Base-by-base conservation (phyloP, 768 basidiomycete species). In the Boletus sp. region DNA sequence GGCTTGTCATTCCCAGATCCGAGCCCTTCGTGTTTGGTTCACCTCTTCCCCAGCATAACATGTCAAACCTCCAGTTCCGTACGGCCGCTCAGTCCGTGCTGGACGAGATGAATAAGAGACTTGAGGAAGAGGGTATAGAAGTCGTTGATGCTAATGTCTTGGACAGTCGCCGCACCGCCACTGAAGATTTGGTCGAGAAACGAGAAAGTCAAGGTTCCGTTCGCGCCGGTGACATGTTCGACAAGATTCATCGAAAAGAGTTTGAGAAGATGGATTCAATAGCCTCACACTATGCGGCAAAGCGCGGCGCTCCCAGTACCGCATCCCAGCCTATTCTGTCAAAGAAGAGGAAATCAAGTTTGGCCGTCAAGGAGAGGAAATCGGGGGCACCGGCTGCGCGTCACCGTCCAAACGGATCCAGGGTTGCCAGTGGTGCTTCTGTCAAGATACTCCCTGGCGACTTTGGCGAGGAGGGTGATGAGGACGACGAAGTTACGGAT, bases 201-300 rank as follows among this genome's bases (percentile, higher is more conserved):
- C 50, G 44, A 47, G 60, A 50, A 32, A 37, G 68, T 68, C 50
- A 76, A 69, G 54, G 69, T 67, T 6, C 50, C 4, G 24, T 24
- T 47, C 57, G 64, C 30, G 63, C 80, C 3, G 60, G 52, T 4
- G 70, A 69, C 52, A 65, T 77, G 47, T 82, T 91, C 65, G 80
- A 86, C 20, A 81, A 79, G 64, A 66, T 76, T 28, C 90, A 93
- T 63, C 79, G 85, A 53, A 77, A 80, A 36, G 80, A 82, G 55
- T 92, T 92, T 67, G 72, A 73, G 53, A 86, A 83, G 77, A 92
- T 92, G 90, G 87, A 89, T 61, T 85, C 87, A 7, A 91, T 92
- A 64, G 80, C 75, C 11, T 75, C 64, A 11, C 80, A 82, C 58
- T 82, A 82, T 62, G 77, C 82, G 5, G 78, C 78, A 30, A 74